Percentiles rank a stretch among this genome's conserved stretches.
Conservation (phyloP, 768 basidiomycete genomes). For the Leccinum uliginosum region DNA sequence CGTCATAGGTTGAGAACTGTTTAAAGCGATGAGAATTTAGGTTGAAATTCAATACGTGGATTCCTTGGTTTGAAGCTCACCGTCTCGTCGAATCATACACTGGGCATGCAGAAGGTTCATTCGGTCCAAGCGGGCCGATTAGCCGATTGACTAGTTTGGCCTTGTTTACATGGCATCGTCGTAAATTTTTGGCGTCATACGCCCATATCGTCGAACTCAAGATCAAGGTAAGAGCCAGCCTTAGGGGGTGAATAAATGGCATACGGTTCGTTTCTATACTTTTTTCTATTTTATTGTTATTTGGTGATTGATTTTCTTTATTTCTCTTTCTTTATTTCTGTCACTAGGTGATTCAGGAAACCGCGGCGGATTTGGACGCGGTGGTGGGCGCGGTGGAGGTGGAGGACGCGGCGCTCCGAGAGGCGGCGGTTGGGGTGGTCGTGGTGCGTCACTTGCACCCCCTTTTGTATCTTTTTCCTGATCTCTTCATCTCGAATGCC, state of each 20-base stretch:
- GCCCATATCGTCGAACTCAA: constrained; percentile 2
- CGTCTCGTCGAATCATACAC: neutral
- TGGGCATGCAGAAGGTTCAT: no score
- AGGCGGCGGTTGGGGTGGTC: constrained; percentile 40
- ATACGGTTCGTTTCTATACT: constrained; percentile 28
- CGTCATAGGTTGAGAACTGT: neutral
- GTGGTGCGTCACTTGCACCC: constrained; percentile 23
- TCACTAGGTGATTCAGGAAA: constrained; percentile 59
- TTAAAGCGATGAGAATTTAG: neutral
- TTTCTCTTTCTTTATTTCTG: neutral
- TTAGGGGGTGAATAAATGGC: constrained; percentile 27
- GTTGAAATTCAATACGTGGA: neutral
- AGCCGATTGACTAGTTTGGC: constrained; percentile 2
- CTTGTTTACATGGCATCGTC: constrained; percentile 9
- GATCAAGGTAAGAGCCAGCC: constrained; percentile 15
- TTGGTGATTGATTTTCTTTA: neutral
- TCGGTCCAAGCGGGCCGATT: neutral
- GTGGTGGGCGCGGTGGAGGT: constrained; percentile 37
- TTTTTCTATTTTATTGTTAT: neutral
- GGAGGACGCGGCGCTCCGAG: constrained; percentile 36
- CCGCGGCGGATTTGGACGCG: constrained; percentile 64
- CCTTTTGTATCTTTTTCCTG: neutral
- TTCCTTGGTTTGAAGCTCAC: neutral
- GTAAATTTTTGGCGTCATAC: constrained; percentile 12
- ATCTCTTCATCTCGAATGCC: neutral